Conservation (phyloP, 768 basidiomycete genomes). For the Lentinula boryana region DNA sequence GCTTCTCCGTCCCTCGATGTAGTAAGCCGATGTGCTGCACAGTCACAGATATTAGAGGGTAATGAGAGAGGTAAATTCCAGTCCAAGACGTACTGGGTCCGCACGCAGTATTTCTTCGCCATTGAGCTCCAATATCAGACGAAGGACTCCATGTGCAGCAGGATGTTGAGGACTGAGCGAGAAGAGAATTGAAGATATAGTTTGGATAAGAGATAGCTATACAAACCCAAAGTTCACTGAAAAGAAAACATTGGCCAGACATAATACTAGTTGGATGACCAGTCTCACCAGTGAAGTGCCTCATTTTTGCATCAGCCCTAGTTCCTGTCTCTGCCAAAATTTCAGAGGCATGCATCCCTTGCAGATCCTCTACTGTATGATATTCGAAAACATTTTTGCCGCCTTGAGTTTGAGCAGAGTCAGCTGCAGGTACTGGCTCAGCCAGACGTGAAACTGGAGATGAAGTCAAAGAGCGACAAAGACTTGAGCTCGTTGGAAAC, state of each 20-base stretch:
- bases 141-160: conserved; percentile 96
- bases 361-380: conserved; percentile 80
- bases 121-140: conserved; percentile 95
- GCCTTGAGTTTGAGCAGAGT: conserved; percentile 23
- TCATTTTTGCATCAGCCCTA: conserved; percentile 71
- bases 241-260: background rate
- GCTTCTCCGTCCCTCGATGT: conserved; percentile 96
- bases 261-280: background rate
- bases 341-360: conserved; percentile 71
- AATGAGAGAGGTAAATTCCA: background rate
- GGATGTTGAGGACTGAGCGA: conserved; percentile 85
- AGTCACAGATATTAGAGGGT: conserved; percentile 5
- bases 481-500: conserved; percentile 19
- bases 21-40: conserved; percentile 86
- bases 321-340: conserved; percentile 72
- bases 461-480: conserved; percentile 31
- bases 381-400: conserved; percentile 52
- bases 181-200: background rate
- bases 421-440: conserved; percentile 20
- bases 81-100: conserved; percentile 56
- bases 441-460: conserved; percentile 24
- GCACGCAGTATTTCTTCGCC: conserved; percentile 91
- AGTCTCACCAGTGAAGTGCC: conserved; percentile 86
- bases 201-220: background rate
- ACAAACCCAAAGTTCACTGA: conserved; percentile 88